phyloP scores from a whole-genome alignment of 106 monocot species.

The Iris macrosiphon region DNA sequence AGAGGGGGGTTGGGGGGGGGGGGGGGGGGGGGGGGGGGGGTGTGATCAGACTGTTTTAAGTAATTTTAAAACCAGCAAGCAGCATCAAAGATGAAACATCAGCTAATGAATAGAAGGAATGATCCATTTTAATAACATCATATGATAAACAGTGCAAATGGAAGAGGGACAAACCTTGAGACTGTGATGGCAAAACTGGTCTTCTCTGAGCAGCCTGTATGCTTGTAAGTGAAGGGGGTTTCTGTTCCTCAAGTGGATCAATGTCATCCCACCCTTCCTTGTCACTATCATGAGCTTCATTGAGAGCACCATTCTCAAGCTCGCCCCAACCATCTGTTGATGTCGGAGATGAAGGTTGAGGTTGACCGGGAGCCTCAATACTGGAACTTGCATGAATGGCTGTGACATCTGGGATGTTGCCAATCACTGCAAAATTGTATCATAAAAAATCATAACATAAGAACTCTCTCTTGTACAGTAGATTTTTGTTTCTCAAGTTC shows the following conservation, averaged over 20 bases:
- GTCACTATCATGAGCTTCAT: slow-evolving; percentile 53
- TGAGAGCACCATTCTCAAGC: slow-evolving; percentile 40
- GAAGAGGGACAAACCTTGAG: slow-evolving; percentile 17
- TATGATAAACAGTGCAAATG: not conserved
- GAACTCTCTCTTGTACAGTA: not conserved
- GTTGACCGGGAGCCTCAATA: slow-evolving; percentile 36
- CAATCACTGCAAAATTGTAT: slow-evolving; percentile 6
- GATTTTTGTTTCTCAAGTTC: too few relatives aligned
- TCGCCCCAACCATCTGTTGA: slow-evolving; percentile 93
- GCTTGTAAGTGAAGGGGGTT: slow-evolving; percentile 36
- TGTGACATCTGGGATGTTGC: slow-evolving; percentile 5
- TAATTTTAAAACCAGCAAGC: too few relatives aligned
- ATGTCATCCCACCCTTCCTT: slow-evolving; percentile 96
- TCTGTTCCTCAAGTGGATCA: slow-evolving; percentile 72
- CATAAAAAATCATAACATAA: not conserved
- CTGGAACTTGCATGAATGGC: slow-evolving; percentile 24
- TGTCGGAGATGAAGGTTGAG: slow-evolving; percentile 63
- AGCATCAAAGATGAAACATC: not conserved
- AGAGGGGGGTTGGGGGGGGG: too few relatives aligned
- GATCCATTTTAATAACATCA: not conserved
- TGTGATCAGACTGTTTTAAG: not conserved
- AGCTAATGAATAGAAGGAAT: not conserved
- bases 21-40: not conserved
- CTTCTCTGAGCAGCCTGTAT: slow-evolving; percentile 88
- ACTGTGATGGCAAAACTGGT: slow-evolving; percentile 53